Evolutionary conservation across 179 eudicot species (phyloP), one percentile per base, ranked within the genome.

Genomic region (Pouteria campechiana): DNA sequence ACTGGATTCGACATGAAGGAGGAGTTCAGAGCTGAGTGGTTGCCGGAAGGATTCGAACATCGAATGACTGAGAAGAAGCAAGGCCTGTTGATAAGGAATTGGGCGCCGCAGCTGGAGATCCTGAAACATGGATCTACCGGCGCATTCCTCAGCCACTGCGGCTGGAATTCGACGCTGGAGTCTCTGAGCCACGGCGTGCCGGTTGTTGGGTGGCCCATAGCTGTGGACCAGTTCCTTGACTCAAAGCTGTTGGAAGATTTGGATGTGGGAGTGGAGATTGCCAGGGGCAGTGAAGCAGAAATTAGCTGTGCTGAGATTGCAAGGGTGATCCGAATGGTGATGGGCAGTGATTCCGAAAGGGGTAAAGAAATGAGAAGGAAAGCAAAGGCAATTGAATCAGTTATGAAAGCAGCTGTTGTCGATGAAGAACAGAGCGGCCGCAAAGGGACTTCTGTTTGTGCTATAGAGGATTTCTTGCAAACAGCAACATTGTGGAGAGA

Each of bases 41-140:
- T 90, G 22, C 98, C 98, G 1, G 54, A 41, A 0, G 81, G 86
- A 19, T 90, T 90, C 10, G 76, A 85, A 41, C 62, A 64, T 10
- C 48, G 95, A 25, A 27, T 65, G 38, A 25, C 1, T 4, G 54
- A 50, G 17, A 34, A 2, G 0, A 54, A 64, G 3, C 75, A 60
- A 34, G 98, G 95, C 1, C 41, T 76, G 35, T 7, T 90, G 7
- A 73, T 85, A 6, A 64, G 50, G 3, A 58, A 63, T 12, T 89
- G 97, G 95, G 95, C 74, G 1, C 97, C 97, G 2, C 97, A 89
- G 25, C 28, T 73, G 59, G 81, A 89, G 53, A 85, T 89, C 25
- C 33, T 89, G 36, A 45, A 64, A n/a, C 92, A 81, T 50, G 55
- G 37, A 31, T 70, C 83, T 5, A 72, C 76, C 0, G 95, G 77